Base-by-base conservation (phyloP, 805 yeast species). In the Suhomyces emberorum region DNA sequence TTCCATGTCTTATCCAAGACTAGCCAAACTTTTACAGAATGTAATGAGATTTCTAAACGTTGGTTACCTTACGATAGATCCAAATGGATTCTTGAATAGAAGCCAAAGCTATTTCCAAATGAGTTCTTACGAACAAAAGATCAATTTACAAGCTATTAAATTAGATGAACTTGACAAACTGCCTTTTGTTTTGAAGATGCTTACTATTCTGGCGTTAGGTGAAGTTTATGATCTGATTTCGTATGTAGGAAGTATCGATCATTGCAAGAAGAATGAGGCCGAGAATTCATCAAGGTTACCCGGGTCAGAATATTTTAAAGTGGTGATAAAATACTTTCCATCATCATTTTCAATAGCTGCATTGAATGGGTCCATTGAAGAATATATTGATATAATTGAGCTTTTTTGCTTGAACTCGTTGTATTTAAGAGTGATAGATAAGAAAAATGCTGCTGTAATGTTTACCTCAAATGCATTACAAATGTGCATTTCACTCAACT, bases 31-130 rank as follows among this genome's bases (percentile, higher is more conserved):
- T 16, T 34, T 56, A 7, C 50, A 42, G 26, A 43, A 45, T 16
- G 48, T 49, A 5, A 49, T 48, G 1, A 29, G 34, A 5, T 57
- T 54, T 32, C 31, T 57, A 3, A 54, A 51, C 32, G 39, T 49
- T 7, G 61, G 62, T 3, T 57, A 57, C 28, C 39, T 57, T 20
- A 54, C 57, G 2, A 35, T 57, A 8, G 52, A 55, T 28, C 49
- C 57, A 1, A 34, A 20, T 11, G 46, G 48, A 7, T 55, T 55
- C 34, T 37, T 40, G 20, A 16, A 21, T 8, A 43, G 30, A 24
- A 28, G 47, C 6, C 30, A 21, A 21, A 7, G 10, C 4, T 52
- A 51, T 30, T 57, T 51, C 26, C 34, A 37, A 1, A 22, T 41
- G 6, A 54, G 49, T 2, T 15, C 34, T 7, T 3, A 7, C 15